A percentile compares a stretch with the other conserved stretches of the same genome.
Conservation (phyloP, 2,329 filamentous ascomycete genomes). For the Talaromyces sp. region DNA sequence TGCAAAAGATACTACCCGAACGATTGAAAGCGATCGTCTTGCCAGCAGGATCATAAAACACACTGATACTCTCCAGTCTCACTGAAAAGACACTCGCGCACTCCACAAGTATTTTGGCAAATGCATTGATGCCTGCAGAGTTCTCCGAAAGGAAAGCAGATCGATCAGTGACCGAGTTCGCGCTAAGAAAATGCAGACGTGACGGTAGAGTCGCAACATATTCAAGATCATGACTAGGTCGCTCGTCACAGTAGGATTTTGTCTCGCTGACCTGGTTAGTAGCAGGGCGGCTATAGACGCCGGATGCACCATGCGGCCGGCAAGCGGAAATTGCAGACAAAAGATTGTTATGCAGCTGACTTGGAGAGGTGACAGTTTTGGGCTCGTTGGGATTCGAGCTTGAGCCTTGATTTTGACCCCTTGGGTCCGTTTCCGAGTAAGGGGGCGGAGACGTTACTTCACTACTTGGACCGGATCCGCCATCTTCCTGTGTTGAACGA, state of each 20-base stretch:
- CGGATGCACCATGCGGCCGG: constrained; percentile 68
- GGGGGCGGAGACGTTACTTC: constrained; percentile 37
- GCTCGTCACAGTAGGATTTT: constrained; percentile 79
- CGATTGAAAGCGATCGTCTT: constrained; percentile 91
- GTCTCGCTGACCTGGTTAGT: constrained; percentile 75
- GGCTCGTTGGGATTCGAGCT: constrained; percentile 31
- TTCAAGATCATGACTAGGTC: constrained; percentile 66
- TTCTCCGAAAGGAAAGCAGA: constrained; percentile 60
- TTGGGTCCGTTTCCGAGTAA: constrained; percentile 36
- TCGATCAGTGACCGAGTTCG: constrained; percentile 51
- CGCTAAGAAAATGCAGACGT: constrained; percentile 70
- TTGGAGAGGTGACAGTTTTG: constrained; percentile 33
- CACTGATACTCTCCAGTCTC: constrained; percentile 65
- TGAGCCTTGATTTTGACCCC: constrained; percentile 14
- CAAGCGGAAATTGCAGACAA: constrained; percentile 75
- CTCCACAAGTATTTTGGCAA: constrained; percentile 66
- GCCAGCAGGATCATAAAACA: constrained; percentile 78
- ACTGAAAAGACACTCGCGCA: constrained; percentile 71
- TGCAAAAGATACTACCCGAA: constrained; percentile 86
- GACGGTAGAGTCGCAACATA: constrained; percentile 67
- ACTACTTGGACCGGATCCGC: constrained; percentile 10
- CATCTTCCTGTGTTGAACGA: constrained; percentile 25
- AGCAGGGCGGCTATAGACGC: constrained; percentile 68
- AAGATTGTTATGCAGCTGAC: constrained; percentile 51
- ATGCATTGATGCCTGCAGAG: constrained; percentile 61